A percentile compares a stretch with the other conserved stretches of the same genome.
These are phyloP conservation scores for Rhododendron vialii DNA, from an alignment of 148 eudicot genomes.

Conservation along the genomic window DNA sequence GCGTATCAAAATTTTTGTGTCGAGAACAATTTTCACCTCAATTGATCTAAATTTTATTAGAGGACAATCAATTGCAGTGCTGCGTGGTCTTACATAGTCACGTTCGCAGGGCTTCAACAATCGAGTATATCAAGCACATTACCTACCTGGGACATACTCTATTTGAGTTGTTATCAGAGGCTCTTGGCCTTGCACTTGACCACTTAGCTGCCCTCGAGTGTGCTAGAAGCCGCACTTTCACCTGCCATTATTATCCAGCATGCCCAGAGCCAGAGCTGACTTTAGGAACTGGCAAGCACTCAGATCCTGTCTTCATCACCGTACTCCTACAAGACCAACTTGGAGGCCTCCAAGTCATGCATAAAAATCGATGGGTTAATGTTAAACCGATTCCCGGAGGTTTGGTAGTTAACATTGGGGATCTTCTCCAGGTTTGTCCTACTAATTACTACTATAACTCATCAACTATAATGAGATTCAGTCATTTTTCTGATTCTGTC, in stretches of 20 bases:
- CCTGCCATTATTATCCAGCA: constrained; percentile 6
- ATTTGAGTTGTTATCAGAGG: constrained; percentile 8
- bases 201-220: neutral
- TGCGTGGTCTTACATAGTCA: neutral
- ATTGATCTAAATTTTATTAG: neutral
- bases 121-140: neutral
- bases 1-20: neutral
- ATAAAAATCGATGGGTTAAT: constrained; percentile 10
- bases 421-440: constrained; percentile 4
- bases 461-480: neutral
- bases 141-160: neutral
- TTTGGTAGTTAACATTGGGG: neutral
- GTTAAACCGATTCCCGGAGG: constrained; percentile 4
- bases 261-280: constrained; percentile 16
- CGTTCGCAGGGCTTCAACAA: neutral
- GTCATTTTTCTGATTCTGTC: neutral
- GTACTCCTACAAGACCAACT: constrained; percentile 7
- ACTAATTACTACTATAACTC: neutral
- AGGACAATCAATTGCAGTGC: neutral
- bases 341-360: constrained; percentile 5
- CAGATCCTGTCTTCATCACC: constrained; percentile 7
- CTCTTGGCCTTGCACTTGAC: neutral
- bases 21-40: neutral
- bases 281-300: constrained; percentile 1
- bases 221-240: neutral